These are phyloP conservation scores for Colletotrichum karsti DNA, from an alignment of 2,329 filamentous ascomycete genomes.

Conservation along the genomic window DNA sequence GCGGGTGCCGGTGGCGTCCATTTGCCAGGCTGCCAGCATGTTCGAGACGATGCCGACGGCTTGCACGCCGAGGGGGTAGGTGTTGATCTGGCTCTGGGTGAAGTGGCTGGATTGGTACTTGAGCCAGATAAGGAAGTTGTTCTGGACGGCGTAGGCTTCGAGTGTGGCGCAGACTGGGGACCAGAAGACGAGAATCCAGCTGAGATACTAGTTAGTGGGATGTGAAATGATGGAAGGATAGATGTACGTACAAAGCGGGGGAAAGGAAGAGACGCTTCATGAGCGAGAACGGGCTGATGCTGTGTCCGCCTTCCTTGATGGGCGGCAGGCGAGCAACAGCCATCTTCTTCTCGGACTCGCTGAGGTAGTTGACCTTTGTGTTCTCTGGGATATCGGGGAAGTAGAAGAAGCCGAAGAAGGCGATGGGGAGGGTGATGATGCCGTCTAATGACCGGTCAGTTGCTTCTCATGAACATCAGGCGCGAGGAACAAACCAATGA, in stretches of 20 bases:
- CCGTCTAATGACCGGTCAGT: no score
- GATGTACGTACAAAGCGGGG: conserved; percentile 31
- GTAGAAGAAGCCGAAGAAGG: conserved; percentile 56
- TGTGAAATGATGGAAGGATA: conserved; percentile 19
- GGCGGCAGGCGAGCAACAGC: conserved; percentile 46
- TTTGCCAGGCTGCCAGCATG: conserved; percentile 43
- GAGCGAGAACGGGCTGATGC: conserved; percentile 31
- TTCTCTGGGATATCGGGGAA: conserved; percentile 58
- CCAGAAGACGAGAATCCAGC: conserved; percentile 41
- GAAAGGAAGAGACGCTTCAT: conserved; percentile 32
- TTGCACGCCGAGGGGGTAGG: conserved; percentile 46
- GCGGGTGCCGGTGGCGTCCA: conserved; percentile 44
- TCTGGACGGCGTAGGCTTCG: conserved; percentile 39
- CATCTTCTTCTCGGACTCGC: conserved; percentile 41
- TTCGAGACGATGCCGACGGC: conserved; percentile 41
- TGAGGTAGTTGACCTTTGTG: conserved; percentile 42
- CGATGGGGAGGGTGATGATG: conserved; percentile 61
- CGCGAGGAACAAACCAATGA: conserved; percentile 24
- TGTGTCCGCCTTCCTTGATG: conserved; percentile 35
- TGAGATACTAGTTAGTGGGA: not conserved
- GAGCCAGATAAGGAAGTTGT: conserved; percentile 40
- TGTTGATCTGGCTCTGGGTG: conserved; percentile 43
- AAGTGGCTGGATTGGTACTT: conserved; percentile 34
- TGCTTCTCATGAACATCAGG: no score
- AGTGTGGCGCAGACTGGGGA: conserved; percentile 44